These are phyloP conservation scores for Skeletonema potamos DNA, from an alignment of 108 stramenopile genomes.

Conservation along the genomic window DNA sequence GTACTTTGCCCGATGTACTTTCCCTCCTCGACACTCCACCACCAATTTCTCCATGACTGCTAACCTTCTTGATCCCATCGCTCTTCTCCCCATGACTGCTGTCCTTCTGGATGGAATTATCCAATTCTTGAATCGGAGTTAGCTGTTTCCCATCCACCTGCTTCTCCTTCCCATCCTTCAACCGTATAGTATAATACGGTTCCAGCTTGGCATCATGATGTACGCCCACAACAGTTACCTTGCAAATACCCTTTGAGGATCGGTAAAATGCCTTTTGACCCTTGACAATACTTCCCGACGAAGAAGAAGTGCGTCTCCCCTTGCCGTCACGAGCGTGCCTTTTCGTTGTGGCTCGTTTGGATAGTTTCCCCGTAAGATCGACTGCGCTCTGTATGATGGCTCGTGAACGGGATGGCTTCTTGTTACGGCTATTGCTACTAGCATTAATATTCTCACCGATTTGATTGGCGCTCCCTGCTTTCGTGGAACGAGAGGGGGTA, in stretches of 20 bases:
- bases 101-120: background rate
- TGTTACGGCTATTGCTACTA: background rate
- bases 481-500: background rate
- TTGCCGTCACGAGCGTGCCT: background rate
- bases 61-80: background rate
- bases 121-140: constrained; percentile 15
- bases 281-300: constrained; percentile 3
- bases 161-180: constrained; percentile 55
- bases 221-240: constrained; percentile 42
- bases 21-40: background rate
- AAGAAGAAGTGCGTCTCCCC: background rate
- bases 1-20: background rate
- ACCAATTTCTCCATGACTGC: background rate
- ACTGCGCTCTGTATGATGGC: background rate
- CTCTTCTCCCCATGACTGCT: background rate
- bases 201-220: constrained; percentile 54
- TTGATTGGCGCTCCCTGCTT: background rate
- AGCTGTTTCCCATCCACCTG: constrained; percentile 47
- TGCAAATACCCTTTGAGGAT: constrained; percentile 28
- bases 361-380: background rate
- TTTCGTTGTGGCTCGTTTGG: background rate
- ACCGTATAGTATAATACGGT: constrained; percentile 51
- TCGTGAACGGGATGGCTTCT: background rate
- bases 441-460: background rate
- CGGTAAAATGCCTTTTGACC: constrained; percentile 38